Evolutionary conservation across 202 grass and related monocot species (phyloP), one percentile per base, ranked within the genome.

Genomic region (Setaria viridis): DNA sequence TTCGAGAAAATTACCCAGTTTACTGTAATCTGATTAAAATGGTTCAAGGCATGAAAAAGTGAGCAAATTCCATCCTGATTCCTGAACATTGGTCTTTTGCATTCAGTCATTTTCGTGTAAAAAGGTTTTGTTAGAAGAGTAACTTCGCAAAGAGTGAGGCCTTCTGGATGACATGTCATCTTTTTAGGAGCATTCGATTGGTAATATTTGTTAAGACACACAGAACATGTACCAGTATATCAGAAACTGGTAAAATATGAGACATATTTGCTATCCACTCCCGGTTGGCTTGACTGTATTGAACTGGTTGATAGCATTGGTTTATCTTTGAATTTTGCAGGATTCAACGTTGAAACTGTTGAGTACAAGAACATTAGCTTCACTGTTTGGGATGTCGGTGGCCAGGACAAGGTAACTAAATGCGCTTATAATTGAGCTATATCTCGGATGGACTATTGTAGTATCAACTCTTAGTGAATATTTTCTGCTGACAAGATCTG

Each of bases 301-400:
- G 25, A 25, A 25, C 71, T 63, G 5, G 59, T 19, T 45, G 13
- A 39, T 64, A 57, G 66, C 79, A 83, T 37, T 58, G 3, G 2
- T 10, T 66, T 74, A 15, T 66, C 62, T 19, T 64, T n/a, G 13
- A 55, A 45, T 10, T 81, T 25, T 88, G 32, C 87, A 98, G 93
- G 96, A 70, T 98, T 98, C 62, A 98, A 98, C 3, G 96, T 98
- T 25, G 96, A 98, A 92, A 98, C 96, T 74, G 93, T 98, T 0
- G 96, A 98, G 80, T 98, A 98, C 96, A 98, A 95, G 91, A 99
- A 99, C 62, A 99, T 99, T 84, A 99, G 93, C 77, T 99, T 99
- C 90, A 95, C 96, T 35, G 96, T 95, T 74, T 99, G 96, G 96
- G 93, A 99, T 91, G 96, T 99, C 9, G 96, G 96, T 62, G 96